These are phyloP conservation scores for Lachnellula cervina DNA, from an alignment of 2,329 filamentous ascomycete species.

Conservation along the genomic window DNA sequence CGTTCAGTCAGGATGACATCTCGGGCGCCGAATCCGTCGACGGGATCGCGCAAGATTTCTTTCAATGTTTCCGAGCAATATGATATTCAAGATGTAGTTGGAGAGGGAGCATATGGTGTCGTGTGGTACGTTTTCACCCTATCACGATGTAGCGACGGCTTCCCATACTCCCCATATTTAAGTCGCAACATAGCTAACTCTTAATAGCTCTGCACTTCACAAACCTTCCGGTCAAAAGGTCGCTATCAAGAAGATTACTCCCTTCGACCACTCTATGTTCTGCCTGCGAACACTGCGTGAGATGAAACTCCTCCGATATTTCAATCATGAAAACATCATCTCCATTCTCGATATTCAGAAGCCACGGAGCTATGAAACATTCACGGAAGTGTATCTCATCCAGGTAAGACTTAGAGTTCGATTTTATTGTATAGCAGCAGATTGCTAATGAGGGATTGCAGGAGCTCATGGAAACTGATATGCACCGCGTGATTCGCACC, in stretches of 20 bases:
- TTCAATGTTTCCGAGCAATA: slow-evolving; percentile 99
- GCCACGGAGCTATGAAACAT: slow-evolving; percentile 89
- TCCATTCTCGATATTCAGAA: slow-evolving; percentile 99
- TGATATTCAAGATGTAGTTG: slow-evolving; percentile 98
- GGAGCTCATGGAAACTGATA: slow-evolving; percentile 99
- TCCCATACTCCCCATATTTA: neutral
- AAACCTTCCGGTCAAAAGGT: slow-evolving; percentile 98
- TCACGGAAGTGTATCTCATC: slow-evolving; percentile 97
- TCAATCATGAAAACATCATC: slow-evolving; percentile 99
- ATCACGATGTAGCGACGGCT: neutral
- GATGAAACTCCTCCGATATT: slow-evolving; percentile 98
- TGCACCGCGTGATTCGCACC: slow-evolving; percentile 97
- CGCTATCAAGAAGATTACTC: slow-evolving; percentile 99
- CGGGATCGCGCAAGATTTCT: slow-evolving; percentile 85
- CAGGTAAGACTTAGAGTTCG: slow-evolving; percentile 56
- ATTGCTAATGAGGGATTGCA: slow-evolving; percentile 34
- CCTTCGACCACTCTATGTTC: slow-evolving; percentile 99
- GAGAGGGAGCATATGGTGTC: slow-evolving; percentile 96
- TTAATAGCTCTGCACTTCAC: slow-evolving; percentile 81
- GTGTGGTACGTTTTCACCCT: slow-evolving; percentile 70
- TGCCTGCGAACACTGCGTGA: slow-evolving; percentile 92
- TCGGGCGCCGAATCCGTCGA: slow-evolving; percentile 44
- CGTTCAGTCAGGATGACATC: slow-evolving; percentile 34
- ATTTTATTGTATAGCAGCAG: neutral
- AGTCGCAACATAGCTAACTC: neutral